Conservation (phyloP, 2,329 filamentous ascomycete species). For the Berkeleyomyces basicola region DNA sequence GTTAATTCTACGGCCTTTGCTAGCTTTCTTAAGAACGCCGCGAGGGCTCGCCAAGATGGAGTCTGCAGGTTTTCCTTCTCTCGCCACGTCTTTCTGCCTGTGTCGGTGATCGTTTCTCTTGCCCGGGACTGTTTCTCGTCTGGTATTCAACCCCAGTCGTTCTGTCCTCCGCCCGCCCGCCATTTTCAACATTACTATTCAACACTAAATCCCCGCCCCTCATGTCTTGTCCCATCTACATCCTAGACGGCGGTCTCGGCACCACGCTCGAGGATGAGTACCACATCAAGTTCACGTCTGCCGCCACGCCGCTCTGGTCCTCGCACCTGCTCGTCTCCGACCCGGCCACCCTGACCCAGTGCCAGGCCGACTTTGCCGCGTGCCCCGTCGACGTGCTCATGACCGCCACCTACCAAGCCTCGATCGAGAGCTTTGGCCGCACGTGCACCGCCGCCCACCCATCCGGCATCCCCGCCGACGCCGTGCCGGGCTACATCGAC, state of each 20-base stretch:
- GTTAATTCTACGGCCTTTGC: background rate
- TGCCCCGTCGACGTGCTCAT: conserved; percentile 46
- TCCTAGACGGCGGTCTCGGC: conserved; percentile 52
- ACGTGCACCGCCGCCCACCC: conserved; percentile 29
- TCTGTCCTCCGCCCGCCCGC: background rate
- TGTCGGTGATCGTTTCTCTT: background rate
- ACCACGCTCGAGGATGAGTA: conserved; percentile 47
- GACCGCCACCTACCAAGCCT: conserved; percentile 53
- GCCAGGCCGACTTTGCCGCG: conserved; percentile 37
- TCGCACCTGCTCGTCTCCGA: conserved; percentile 45
- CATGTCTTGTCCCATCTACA: conserved; percentile 20
- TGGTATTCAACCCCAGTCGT: background rate
- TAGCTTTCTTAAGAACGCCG: background rate
- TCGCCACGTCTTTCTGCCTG: too few species aligned
- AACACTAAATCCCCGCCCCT: background rate
- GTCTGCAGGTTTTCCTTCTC: too few species aligned
- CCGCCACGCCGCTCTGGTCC: conserved; percentile 46
- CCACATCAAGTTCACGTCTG: conserved; percentile 30
- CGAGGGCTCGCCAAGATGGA: too few species aligned
- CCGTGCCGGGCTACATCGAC: conserved; percentile 19
- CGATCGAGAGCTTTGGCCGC: conserved; percentile 35
- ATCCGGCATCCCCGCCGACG: conserved; percentile 23
- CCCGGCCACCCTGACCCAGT: conserved; percentile 31
- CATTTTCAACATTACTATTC: background rate
- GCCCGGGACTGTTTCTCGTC: background rate